Base-by-base conservation (phyloP, 495 filamentous ascomycete genomes). In the Astrothelium macrocarpum region DNA sequence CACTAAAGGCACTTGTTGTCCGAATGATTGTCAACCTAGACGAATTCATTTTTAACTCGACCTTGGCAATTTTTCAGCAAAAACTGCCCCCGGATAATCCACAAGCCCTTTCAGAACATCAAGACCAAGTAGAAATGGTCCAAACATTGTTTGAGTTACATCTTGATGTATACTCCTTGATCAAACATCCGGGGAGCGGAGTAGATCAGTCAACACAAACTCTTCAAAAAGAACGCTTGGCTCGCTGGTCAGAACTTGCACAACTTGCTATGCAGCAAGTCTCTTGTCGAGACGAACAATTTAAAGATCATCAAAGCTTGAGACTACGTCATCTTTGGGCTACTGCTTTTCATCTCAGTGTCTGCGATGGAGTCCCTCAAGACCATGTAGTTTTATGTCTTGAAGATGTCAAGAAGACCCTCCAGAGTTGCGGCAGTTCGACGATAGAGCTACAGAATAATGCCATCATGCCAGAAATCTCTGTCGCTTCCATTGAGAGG, bases 101-200 rank as follows among this genome's bases (percentile, higher is more conserved):
- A 25, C n/a, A 62, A 7, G 28, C 28, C 36, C 25, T 11, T 20
- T 20, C 18, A 49, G 32, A 32, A 49, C 34, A 28, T n/a, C 28
- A 32, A 14, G 34, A 12, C 2, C 28, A 59, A 2, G 53, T 63
- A 23, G 78, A 82, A n/a, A 83, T 93, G 71, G 79, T 86, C 1
- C 84, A 97, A 68, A 85, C 86, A 61, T 77, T 95, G 0, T 92
- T 91, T 65, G 94, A 99, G 72, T 78, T 99, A 10, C 90, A 97
- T 68, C 78, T 98, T 1, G 93, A 97, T 62, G 79, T 91, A 9
- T 95, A 89, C 68, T 85, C 87, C 39, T 78, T 84, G 18, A 87
- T 90, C 62, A 93, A 87, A 20, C 86, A 87, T 64, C 85, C 89
- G 0, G 86, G 81, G 71, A 91, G 84, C 64, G 83, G 85, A 16